Conservation (phyloP, 495 filamentous ascomycete species). For the Penicillium pancosmium region DNA sequence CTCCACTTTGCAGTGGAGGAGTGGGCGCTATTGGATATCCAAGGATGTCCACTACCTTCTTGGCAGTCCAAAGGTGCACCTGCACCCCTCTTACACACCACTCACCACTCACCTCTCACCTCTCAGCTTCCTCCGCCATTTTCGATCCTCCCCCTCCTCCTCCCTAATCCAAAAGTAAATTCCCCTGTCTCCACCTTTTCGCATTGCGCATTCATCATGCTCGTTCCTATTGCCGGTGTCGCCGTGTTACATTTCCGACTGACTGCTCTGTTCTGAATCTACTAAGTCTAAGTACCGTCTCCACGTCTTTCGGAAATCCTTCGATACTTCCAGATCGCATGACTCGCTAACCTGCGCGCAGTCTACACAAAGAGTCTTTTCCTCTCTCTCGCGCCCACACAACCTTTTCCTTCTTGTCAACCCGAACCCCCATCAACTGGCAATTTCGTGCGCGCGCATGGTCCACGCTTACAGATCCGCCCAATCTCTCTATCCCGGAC, state of each 20-base stretch:
- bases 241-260: slow-evolving; percentile 1
- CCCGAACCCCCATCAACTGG: no score
- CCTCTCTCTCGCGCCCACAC: no score
- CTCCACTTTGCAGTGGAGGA: slow-evolving; percentile 8
- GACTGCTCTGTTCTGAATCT: neutral
- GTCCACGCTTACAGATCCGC: neutral
- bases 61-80: slow-evolving; percentile 9
- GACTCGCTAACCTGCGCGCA: slow-evolving; percentile 10
- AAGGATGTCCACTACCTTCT: slow-evolving; percentile 11
- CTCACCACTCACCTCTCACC: slow-evolving; percentile 2
- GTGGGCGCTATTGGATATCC: slow-evolving; percentile 24
- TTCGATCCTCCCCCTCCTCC: slow-evolving; percentile 11
- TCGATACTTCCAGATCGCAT: slow-evolving; percentile 17
- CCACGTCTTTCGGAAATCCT: neutral
- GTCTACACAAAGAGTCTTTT: no score
- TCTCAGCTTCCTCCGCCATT: slow-evolving; percentile 18
- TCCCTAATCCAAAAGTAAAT: slow-evolving; percentile 1
- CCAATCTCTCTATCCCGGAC: no score
- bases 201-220: no score
- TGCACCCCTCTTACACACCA: no score
- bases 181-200: neutral
- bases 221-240: neutral
- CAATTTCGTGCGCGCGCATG: neutral
- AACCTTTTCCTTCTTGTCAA: no score
- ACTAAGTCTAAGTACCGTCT: neutral